Conservation (phyloP, 2,329 filamentous ascomycete genomes). For the Colletotrichum eleusines region DNA sequence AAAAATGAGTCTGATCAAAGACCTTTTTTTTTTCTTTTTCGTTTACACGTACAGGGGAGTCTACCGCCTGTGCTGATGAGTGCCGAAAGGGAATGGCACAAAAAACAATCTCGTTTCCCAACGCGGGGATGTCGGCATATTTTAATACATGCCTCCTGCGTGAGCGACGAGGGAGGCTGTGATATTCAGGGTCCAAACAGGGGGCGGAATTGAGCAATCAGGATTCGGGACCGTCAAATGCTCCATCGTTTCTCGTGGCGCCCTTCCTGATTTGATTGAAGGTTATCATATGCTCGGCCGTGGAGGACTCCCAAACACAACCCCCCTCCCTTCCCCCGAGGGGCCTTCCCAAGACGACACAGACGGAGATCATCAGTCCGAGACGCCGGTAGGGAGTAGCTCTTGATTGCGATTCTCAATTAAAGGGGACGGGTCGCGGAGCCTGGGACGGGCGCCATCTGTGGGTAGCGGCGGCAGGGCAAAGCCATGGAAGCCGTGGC, state of each 20-base stretch:
- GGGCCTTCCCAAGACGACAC: neutral
- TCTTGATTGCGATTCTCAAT: slow-evolving; percentile 35
- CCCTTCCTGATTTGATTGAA: slow-evolving; percentile 6
- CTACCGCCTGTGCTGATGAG: slow-evolving; percentile 1
- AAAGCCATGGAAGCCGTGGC: slow-evolving; percentile 21
- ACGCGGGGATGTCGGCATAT: slow-evolving; percentile 20
- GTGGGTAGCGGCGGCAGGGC: neutral
- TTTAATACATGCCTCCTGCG: slow-evolving; percentile 23
- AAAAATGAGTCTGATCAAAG: slow-evolving; percentile 10
- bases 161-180: neutral
- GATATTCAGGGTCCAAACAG: slow-evolving; percentile 35
- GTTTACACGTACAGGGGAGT: slow-evolving; percentile 3
- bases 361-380: slow-evolving; percentile 36
- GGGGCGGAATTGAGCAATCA: slow-evolving; percentile 23
- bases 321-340: too few species aligned
- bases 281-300: slow-evolving; percentile 3
- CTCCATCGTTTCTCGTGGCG: slow-evolving; percentile 6
- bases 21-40: neutral
- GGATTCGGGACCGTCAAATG: slow-evolving; percentile 11
- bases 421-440: slow-evolving; percentile 27
- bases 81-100: neutral
- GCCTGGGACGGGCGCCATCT: neutral
- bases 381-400: slow-evolving; percentile 37
- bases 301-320: neutral
- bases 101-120: slow-evolving; percentile 5